Percentiles rank a stretch among this genome's conserved stretches.
Conservation (phyloP, 1,284 basidiomycete species). For the Ustilago bromivora region DNA sequence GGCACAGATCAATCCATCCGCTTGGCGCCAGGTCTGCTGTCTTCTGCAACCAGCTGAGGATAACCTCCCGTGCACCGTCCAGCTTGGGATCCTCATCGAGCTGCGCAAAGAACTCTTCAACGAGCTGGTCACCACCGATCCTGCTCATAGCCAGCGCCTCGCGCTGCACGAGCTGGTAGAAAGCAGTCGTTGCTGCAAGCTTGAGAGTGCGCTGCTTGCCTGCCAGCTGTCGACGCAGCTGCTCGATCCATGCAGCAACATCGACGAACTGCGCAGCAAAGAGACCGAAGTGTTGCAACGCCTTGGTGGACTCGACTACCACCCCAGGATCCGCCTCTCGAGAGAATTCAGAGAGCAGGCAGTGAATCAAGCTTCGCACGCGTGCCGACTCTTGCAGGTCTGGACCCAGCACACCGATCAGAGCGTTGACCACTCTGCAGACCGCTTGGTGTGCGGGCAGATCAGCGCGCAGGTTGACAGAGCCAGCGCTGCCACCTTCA, state of each 20-base stretch:
- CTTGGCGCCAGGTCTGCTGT: conserved; percentile 92
- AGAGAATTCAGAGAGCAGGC: conserved; percentile 87
- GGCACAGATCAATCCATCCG: conserved; percentile 98
- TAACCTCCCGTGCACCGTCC: conserved; percentile 93
- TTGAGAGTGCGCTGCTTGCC: conserved; percentile 77
- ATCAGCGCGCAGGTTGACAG: conserved; percentile 87
- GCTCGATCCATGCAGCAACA: conserved; percentile 52
- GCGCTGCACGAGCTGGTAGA: conserved; percentile 97
- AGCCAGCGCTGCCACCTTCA: conserved; percentile 84
- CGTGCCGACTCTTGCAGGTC: conserved; percentile 87
- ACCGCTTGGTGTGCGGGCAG: conserved; percentile 90
- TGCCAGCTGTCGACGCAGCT: conserved; percentile 51
- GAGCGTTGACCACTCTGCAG: conserved; percentile 89
- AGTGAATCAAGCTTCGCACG: conserved; percentile 83
- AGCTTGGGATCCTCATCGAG: conserved; percentile 92
- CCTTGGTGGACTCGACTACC: conserved; percentile 92
- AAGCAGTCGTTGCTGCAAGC: conserved; percentile 90
- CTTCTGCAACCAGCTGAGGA: conserved; percentile 93
- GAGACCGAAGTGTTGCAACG: conserved; percentile 95
- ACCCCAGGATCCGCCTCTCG: conserved; percentile 85
- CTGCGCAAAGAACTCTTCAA: conserved; percentile 93
- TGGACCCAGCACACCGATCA: conserved; percentile 93
- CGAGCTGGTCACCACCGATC: conserved; percentile 90
- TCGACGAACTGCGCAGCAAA: conserved; percentile 82
- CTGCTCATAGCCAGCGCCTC: conserved; percentile 92